Base-by-base conservation (phyloP, 331 rosid species). In the Quercus lobata region DNA sequence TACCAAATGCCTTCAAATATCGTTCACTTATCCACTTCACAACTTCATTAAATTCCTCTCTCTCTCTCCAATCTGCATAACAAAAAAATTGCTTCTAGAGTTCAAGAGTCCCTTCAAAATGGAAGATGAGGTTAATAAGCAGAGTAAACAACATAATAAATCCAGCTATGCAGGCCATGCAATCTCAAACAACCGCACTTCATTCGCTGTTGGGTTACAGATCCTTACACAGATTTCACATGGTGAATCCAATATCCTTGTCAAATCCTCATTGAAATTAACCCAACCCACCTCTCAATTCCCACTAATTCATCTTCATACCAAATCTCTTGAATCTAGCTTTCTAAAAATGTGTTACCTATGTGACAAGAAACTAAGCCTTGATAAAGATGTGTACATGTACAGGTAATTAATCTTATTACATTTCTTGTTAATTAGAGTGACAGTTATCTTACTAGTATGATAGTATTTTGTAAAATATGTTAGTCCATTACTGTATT, bases 321-420 rank as follows among this genome's bases (percentile, higher is more conserved):
- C 72, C 32, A 69, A 21, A 24, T 72, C 85, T 56, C n/a, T 54
- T 32, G 87, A 86, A 4, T 75, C 79, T 25, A 87, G 89, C 82
- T 91, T 81, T 87, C 97, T 92, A 21, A 88, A 90, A 87, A 81
- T 86, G 55, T 92, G 98, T 74, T 68, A 75, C 53, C 84, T 94
- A 3, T 94, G 98, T 96, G 73, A 85, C 85, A 91, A 84, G 79
- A 81, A 82, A n/a, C 84, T 92, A n/a, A 80, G 89, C 44, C 95
- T 80, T 18, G 91, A 94, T 68, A 87, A 91, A 80, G 98, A 94
- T 80, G 90, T 92, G 80, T 92, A 94, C 83, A 92, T 94, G 97
- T 92, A 94, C 90, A 94, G 98, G 98, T 92, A 88, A 10, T 15
- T 54, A 44, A 19, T 80, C 49, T 55, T 6, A 12, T 18, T 55